phyloP scores from a whole-genome alignment of 169 alveolate species.

The Theileria annulata region DNA sequence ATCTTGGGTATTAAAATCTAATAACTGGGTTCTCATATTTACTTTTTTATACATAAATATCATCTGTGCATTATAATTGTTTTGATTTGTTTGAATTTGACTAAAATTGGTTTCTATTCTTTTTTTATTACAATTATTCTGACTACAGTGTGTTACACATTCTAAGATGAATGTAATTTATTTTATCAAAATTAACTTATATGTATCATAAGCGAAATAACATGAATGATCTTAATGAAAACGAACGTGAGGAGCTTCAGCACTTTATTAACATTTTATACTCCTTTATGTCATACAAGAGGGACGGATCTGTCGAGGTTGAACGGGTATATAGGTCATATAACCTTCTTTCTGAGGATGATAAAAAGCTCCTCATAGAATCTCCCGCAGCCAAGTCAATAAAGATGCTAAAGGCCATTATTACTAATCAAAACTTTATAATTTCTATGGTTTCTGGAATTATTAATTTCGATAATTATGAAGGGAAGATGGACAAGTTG shows the following conservation, averaged over 20 bases:
- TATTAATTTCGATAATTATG: constrained; percentile 18
- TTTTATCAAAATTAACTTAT: neutral
- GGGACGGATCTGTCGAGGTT: constrained; percentile 58
- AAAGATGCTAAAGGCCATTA: constrained; percentile 48
- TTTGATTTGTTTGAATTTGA: neutral
- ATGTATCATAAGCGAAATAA: neutral
- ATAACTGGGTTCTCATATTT: no score
- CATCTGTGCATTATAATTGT: neutral
- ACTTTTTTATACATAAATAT: neutral
- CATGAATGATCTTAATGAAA: constrained; percentile 29
- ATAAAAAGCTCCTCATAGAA: constrained; percentile 48
- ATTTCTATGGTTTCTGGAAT: constrained; percentile 34
- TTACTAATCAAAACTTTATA: constrained; percentile 41
- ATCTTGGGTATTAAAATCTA: no score
- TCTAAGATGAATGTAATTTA: neutral
- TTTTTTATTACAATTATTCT: no score
- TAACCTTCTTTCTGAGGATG: constrained; percentile 57
- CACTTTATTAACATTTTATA: constrained; percentile 62
- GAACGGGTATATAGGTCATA: constrained; percentile 57
- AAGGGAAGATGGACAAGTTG: constrained; percentile 10
- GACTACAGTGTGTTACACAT: neutral
- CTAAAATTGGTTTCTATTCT: no score
- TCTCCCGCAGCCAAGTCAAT: constrained; percentile 48
- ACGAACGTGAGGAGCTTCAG: constrained; percentile 55
- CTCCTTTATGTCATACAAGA: constrained; percentile 50